phyloP scores from a whole-genome alignment of 257 asterid genomes.

The Verbascum thapsus region DNA sequence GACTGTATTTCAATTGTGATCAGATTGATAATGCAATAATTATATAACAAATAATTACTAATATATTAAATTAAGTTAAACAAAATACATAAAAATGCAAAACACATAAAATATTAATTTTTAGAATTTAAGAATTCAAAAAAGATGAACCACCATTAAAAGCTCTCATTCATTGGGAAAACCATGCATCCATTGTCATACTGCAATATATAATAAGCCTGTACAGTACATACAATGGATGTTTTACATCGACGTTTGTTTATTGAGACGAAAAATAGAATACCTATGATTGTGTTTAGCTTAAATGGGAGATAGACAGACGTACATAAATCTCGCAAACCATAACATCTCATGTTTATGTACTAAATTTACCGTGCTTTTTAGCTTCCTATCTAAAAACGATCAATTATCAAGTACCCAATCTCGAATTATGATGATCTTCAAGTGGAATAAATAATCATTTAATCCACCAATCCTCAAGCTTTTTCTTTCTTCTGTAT shows the following conservation, averaged over 20 bases:
- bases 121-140: no score
- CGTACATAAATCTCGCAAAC: conserved; percentile 25
- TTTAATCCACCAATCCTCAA: conserved; percentile 1
- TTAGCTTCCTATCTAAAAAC: background rate
- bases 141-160: no score
- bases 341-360: conserved; percentile 7
- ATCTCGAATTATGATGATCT: conserved; percentile 3
- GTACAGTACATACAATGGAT: conserved; percentile 1
- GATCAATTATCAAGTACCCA: background rate
- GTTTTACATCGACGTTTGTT: conserved; percentile 19
- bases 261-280: conserved; percentile 21
- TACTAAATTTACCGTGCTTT: conserved; percentile 21
- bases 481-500: conserved; percentile 22
- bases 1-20: no score
- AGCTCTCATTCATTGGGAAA: conserved; percentile 3
- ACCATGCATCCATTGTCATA: conserved; percentile 4
- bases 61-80: no score
- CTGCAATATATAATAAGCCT: no score
- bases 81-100: no score
- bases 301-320: conserved; percentile 17
- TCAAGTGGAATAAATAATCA: background rate
- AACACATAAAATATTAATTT: no score
- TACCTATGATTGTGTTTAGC: conserved; percentile 23
- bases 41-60: no score
- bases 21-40: no score